phyloP scores from a whole-genome alignment of 208 protist genomes.

The Tritrichomonas foetus region DNA sequence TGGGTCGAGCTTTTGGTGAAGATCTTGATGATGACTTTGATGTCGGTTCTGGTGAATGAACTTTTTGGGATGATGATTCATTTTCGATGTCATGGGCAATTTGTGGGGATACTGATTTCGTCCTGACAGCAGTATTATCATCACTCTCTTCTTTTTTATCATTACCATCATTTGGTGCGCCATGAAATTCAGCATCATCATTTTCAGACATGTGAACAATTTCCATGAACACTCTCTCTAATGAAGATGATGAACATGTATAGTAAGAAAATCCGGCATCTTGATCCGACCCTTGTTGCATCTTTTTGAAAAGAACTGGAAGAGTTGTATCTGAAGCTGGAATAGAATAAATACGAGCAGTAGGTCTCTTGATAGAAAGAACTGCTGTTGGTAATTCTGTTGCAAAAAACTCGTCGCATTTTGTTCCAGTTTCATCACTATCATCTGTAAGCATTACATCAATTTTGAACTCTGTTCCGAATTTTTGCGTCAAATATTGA shows the following conservation, averaged over 20 bases:
- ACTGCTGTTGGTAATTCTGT: not conserved
- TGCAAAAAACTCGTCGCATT: not conserved
- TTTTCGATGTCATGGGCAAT: too few relatives aligned
- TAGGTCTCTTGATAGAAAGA: not conserved
- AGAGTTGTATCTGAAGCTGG: not conserved
- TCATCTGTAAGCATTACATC: not conserved
- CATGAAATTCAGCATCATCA: not conserved
- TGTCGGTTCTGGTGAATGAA: too few relatives aligned
- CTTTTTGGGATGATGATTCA: too few relatives aligned
- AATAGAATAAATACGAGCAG: not conserved
- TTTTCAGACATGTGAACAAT: not conserved
- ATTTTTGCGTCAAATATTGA: not conserved
- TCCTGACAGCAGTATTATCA: too few relatives aligned
- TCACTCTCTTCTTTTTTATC: too few relatives aligned
- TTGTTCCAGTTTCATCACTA: not conserved
- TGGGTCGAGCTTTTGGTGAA: too few relatives aligned
- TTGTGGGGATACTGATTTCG: too few relatives aligned
- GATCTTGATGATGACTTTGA: too few relatives aligned
- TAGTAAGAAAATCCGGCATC: not conserved
- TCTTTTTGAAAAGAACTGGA: not conserved
- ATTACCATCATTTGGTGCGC: too few relatives aligned
- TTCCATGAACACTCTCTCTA: conserved; percentile 12
- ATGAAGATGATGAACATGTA: conserved; percentile 25
- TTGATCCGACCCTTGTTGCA: not conserved
- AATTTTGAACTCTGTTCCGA: not conserved